Conservation (phyloP, 495 filamentous ascomycete species). For the Cladorrhinum samala region DNA sequence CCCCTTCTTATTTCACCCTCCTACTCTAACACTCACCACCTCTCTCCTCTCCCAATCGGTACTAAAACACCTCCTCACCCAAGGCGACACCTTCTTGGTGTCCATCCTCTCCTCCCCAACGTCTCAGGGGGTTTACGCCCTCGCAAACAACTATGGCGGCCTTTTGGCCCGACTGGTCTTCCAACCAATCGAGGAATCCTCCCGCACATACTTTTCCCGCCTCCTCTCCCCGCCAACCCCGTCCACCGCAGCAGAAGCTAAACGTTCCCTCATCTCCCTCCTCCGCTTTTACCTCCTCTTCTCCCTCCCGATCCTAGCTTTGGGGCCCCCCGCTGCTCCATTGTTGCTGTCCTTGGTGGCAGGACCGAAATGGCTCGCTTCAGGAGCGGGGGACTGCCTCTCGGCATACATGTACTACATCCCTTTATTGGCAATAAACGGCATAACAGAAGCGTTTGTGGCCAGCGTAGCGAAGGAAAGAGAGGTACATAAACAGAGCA, state of each 20-base stretch:
- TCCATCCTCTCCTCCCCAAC: constrained; percentile 63
- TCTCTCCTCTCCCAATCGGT: constrained; percentile 80
- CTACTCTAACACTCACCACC: constrained; percentile 59
- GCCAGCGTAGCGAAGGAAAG: constrained; percentile 66
- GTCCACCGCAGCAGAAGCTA: constrained; percentile 23
- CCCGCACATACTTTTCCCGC: constrained; percentile 77
- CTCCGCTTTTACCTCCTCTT: constrained; percentile 61
- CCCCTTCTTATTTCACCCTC: constrained; percentile 48
- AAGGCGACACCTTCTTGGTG: constrained; percentile 87
- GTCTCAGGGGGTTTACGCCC: constrained; percentile 87
- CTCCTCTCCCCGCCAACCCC: constrained; percentile 40
- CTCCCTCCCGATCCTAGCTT: constrained; percentile 54
- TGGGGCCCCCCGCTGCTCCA: constrained; percentile 69
- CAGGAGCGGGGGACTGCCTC: constrained; percentile 57
- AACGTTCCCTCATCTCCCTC: constrained; percentile 45
- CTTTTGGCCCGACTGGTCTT: constrained; percentile 85
- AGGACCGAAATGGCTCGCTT: constrained; percentile 63
- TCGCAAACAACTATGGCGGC: constrained; percentile 92
- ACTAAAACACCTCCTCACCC: constrained; percentile 87
- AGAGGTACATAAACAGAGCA: constrained; percentile 66
- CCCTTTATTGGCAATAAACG: constrained; percentile 86
- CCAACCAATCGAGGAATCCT: constrained; percentile 90
- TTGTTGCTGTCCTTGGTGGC: constrained; percentile 65
- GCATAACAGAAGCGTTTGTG: constrained; percentile 87
- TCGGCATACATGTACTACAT: constrained; percentile 85